phyloP scores from a whole-genome alignment of 2,329 filamentous ascomycete genomes.

The Aspergillus costaricaensis region DNA sequence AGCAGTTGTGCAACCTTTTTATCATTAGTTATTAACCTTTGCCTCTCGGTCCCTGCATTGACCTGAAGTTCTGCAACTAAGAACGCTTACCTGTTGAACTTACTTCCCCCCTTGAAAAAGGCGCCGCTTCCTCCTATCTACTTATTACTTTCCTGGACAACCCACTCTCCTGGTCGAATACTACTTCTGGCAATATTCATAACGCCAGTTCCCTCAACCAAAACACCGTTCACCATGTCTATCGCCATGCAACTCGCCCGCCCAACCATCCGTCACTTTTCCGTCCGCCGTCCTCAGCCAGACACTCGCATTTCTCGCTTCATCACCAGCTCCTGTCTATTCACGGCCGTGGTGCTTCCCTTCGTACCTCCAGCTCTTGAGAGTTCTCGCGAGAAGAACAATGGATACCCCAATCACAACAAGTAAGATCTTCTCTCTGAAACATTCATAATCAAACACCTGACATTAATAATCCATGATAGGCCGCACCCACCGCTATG shows the following conservation, averaged over 20 bases:
- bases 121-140: neutral
- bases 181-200: neutral
- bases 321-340: constrained; percentile 44
- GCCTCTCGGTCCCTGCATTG: neutral
- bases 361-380: constrained; percentile 51
- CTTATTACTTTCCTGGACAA: neutral
- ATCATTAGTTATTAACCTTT: neutral
- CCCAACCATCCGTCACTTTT: constrained; percentile 48
- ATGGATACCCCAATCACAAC: constrained; percentile 39
- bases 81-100: neutral
- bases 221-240: constrained; percentile 19
- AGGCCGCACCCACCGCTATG: constrained; percentile 45
- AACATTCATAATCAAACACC: neutral
- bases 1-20: neutral
- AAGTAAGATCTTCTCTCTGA: constrained; percentile 33
- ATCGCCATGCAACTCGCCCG: constrained; percentile 31
- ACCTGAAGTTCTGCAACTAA: neutral
- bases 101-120: neutral
- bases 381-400: constrained; percentile 45
- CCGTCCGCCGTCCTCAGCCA: constrained; percentile 43
- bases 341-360: constrained; percentile 47
- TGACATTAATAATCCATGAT: constrained; percentile 4
- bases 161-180: neutral
- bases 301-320: constrained; percentile 44
- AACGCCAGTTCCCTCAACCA: too few species aligned